Base-by-base conservation (phyloP, 176 grass and related monocot genomes). In the Areca catechu region DNA sequence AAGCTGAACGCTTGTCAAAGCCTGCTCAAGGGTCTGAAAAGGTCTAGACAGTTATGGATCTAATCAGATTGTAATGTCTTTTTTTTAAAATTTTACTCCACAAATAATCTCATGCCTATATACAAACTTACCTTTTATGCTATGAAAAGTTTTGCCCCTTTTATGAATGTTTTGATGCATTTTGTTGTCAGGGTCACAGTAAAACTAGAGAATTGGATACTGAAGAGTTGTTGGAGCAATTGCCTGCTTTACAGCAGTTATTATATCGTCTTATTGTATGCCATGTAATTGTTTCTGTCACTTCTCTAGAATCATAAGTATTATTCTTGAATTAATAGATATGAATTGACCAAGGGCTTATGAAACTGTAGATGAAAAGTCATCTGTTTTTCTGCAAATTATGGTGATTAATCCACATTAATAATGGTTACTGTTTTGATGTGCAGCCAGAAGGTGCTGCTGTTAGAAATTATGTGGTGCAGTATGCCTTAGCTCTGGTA, bases 201-300 rank as follows among this genome's bases (percentile, higher is more conserved):
- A 81, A 50, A 89, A 91, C 87, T 16, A 91, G 86, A 75, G 86
- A 88, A 43, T 63, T 97, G 67, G 84, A 85, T 66, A 77, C 68
- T 73, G 80, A 77, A 62, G 86, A 88, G 20, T 72, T 97, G 51
- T 65, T 97, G 75, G 92, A 88, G 65, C 92, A 97, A 18, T 74
- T 97, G 75, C 86, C 92, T 51, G 83, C 80, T 24, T 76, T 97
- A 25, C 92, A 97, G 56, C 86, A 97, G 70, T 81, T 91, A 54
- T 76, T 97, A 24, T 97, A 97, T 77, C 80, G 83, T 52, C 92
- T 97, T 80, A 76, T 97, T 54, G 92, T 80, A 49, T 95, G 90
- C 58, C 85, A 28, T 77, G 90, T 95, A 75, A 83, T 51, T 80
- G 52, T 75, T 60, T 70, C 20, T 51, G 21, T 14, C 43, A 20